Evolutionary conservation across 192 early-diverging fungal species (phyloP).

Genomic region (Coemansia asiatica): DNA sequence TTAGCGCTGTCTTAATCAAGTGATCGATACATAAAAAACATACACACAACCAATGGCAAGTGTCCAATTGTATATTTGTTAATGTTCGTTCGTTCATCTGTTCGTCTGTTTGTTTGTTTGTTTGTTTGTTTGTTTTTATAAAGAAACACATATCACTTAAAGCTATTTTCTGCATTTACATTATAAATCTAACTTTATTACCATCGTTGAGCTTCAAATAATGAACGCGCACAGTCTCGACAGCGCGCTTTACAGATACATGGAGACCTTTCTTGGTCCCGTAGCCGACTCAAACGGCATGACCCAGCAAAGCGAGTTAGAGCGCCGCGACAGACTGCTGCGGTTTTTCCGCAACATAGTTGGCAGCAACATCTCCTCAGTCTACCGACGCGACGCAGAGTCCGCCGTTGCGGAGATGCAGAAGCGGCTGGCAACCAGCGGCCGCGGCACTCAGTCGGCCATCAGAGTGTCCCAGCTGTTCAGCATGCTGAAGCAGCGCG

Average conservation of each 20-base stretch:
- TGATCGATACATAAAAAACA: no score
- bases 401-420: constrained; percentile 37
- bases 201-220: no score
- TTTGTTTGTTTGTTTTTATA: constrained; percentile 5
- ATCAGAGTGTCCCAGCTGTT: constrained; percentile 32
- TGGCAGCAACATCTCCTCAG: constrained; percentile 39
- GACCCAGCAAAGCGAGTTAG: constrained; percentile 10
- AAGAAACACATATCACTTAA: constrained; percentile 7
- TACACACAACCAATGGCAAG: no score
- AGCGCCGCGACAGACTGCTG: constrained; percentile 20
- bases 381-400: constrained; percentile 18
- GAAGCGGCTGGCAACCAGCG: constrained; percentile 20
- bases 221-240: constrained; percentile 31
- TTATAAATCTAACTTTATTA: not conserved
- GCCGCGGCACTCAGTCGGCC: constrained; percentile 26
- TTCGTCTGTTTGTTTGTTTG: constrained; percentile 10
- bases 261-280: constrained; percentile 42
- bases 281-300: constrained; percentile 8
- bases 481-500: constrained; percentile 29
- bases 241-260: constrained; percentile 37
- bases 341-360: constrained; percentile 41
- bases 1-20: not conserved
- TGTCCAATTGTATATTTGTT: no score
- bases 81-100: no score
- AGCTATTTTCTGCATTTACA: no score